phyloP scores from a whole-genome alignment of 1,284 basidiomycete genomes.

The Xerocomus amazonicus region DNA sequence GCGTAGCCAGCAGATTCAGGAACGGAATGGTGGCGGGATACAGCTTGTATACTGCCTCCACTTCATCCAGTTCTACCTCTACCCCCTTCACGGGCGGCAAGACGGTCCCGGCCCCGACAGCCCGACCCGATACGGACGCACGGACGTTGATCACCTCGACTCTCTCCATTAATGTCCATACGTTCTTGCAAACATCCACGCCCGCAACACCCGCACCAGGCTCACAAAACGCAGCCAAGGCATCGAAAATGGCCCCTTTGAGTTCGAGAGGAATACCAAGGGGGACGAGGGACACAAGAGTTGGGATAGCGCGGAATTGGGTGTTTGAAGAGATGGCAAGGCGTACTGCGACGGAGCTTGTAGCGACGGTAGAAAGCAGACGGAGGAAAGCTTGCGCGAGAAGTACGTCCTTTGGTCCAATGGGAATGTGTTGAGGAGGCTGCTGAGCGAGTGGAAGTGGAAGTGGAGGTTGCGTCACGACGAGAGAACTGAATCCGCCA shows the following conservation, averaged over 20 bases:
- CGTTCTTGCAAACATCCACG: slow-evolving; percentile 74
- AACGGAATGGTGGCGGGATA: slow-evolving; percentile 91
- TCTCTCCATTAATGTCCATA: slow-evolving; percentile 83
- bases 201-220: slow-evolving; percentile 71
- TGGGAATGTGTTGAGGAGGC: slow-evolving; percentile 45
- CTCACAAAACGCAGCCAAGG: slow-evolving; percentile 81
- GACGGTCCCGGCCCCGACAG: slow-evolving; percentile 35
- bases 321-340: slow-evolving; percentile 76
- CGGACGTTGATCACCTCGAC: slow-evolving; percentile 81
- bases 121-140: slow-evolving; percentile 30
- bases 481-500: slow-evolving; percentile 32
- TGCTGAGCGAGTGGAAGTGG: slow-evolving; percentile 20
- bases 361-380: slow-evolving; percentile 78
- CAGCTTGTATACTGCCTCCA: slow-evolving; percentile 73
- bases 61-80: slow-evolving; percentile 80
- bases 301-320: slow-evolving; percentile 76
- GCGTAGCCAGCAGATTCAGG: slow-evolving; percentile 75
- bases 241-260: slow-evolving; percentile 84
- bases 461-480: slow-evolving; percentile 14
- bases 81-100: slow-evolving; percentile 63
- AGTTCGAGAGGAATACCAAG: slow-evolving; percentile 85
- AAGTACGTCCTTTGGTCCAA: slow-evolving; percentile 73
- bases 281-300: slow-evolving; percentile 75
- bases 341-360: slow-evolving; percentile 75
- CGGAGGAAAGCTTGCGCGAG: slow-evolving; percentile 80